Evolutionary conservation across 768 basidiomycete genomes (phyloP).

Genomic region (Steccherinum ochraceum): DNA sequence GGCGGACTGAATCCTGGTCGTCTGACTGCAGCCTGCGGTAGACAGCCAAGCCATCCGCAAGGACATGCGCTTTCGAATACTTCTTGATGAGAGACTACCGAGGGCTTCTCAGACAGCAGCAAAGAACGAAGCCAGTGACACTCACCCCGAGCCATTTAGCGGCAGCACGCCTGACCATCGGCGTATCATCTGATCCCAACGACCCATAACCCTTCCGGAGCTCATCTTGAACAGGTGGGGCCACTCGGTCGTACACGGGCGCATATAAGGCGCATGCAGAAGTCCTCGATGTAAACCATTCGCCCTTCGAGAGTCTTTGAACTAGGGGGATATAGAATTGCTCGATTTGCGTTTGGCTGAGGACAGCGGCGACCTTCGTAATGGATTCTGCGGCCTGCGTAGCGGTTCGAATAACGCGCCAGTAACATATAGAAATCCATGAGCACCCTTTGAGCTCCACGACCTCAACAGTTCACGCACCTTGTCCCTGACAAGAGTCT

Average conservation of each 20-base stretch:
- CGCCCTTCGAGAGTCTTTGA: constrained; percentile 82
- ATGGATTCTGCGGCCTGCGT: constrained; percentile 93
- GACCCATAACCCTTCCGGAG: constrained; percentile 78
- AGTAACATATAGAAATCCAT: neutral
- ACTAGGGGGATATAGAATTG: constrained; percentile 88
- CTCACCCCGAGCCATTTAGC: constrained; percentile 94
- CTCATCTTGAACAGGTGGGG: constrained; percentile 73
- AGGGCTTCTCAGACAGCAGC: constrained; percentile 1
- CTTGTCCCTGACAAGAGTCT: constrained; percentile 97
- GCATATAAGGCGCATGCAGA: constrained; percentile 93
- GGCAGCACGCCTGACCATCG: constrained; percentile 95
- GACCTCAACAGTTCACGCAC: constrained; percentile 33
- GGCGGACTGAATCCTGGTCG: constrained; percentile 96
- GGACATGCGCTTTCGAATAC: constrained; percentile 72
- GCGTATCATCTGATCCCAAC: constrained; percentile 90
- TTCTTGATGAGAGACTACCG: constrained; percentile 71
- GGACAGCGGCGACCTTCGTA: constrained; percentile 75
- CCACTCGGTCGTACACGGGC: constrained; percentile 80
- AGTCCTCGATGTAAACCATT: constrained; percentile 98
- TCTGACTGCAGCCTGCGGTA: constrained; percentile 92
- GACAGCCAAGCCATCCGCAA: constrained; percentile 84
- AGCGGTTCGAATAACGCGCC: too few species aligned
- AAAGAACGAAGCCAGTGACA: constrained; percentile 14
- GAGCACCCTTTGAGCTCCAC: neutral
- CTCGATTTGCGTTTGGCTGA: constrained; percentile 78